Conservation (phyloP, 441 rosid genomes). For the Brassica balearica region DNA sequence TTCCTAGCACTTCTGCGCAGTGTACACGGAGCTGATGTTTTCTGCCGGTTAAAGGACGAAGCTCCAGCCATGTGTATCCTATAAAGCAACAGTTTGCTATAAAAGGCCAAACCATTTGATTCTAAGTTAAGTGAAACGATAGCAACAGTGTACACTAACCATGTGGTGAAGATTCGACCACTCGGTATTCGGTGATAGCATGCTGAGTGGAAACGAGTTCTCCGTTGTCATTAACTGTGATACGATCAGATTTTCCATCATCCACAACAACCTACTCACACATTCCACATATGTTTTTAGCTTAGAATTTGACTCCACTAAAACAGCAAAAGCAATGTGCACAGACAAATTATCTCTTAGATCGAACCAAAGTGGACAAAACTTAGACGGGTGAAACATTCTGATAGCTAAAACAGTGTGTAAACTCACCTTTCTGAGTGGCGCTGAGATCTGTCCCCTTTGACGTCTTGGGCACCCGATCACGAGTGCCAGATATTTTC, state of each 20-base stretch:
- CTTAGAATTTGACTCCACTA: constrained; percentile 1
- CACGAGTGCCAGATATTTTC: constrained; percentile 86
- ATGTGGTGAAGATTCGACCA: constrained; percentile 62
- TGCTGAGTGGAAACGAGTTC: constrained; percentile 63
- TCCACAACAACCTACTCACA: constrained; percentile 70
- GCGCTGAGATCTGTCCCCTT: constrained; percentile 74
- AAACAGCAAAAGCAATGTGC: constrained; percentile 7
- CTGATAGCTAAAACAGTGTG: constrained; percentile 5
- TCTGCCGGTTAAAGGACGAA: constrained; percentile 90
- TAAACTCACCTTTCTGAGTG: constrained; percentile 76
- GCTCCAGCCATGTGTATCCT: constrained; percentile 94
- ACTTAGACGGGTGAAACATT: neutral
- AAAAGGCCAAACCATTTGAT: neutral
- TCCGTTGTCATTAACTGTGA: constrained; percentile 61
- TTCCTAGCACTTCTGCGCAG: constrained; percentile 90
- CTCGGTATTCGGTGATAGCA: constrained; percentile 84
- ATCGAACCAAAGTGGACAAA: constrained; percentile 11
- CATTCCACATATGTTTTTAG: constrained; percentile 16
- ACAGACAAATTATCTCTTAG: neutral
- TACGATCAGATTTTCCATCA: constrained; percentile 90
- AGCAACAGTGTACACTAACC: constrained; percentile 51
- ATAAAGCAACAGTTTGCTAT: constrained; percentile 33
- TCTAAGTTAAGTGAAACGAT: neutral
- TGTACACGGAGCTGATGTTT: constrained; percentile 99
- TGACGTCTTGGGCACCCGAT: constrained; percentile 73